phyloP scores from a whole-genome alignment of 129 eudicot genomes.

The Helianthus annuus region HanXRQr2.0-SUNRISE NC_035445.2:123864033-123864532 shows the following conservation, averaged over 20 bases:
- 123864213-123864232: neutral
- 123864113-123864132: constrained; percentile 46
- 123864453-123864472: no score
- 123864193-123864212: neutral
- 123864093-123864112: constrained; percentile 54
- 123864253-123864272: neutral
- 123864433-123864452: no score
- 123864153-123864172: constrained; percentile 68
- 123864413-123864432: no score
- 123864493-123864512: no score
- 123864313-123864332: no score
- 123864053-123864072: constrained; percentile 34
- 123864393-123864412: no score
- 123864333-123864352: no score
- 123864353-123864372: no score
- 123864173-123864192: constrained; percentile 21
- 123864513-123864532: no score
- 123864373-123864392: no score
- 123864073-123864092: constrained; percentile 43
- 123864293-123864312: no score
- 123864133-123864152: constrained; percentile 43
- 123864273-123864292: neutral
- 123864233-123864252: neutral
- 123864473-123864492: no score
- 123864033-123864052: constrained; percentile 48